These are phyloP conservation scores for Kwoniella sp. DNA, from an alignment of 768 basidiomycete genomes.

Conservation along the genomic window DNA sequence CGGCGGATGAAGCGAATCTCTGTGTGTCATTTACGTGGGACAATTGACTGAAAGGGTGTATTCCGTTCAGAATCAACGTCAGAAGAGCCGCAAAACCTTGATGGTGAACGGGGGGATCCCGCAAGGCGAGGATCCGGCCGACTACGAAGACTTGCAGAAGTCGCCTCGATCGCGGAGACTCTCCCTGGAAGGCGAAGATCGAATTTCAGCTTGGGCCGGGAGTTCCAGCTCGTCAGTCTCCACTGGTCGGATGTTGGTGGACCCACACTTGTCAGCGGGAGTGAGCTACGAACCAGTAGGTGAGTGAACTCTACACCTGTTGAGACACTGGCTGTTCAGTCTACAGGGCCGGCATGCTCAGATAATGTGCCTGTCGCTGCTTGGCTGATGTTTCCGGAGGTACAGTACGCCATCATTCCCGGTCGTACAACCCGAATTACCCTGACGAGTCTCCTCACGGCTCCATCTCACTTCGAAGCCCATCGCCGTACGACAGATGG, in stretches of 20 bases:
- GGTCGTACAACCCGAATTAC: neutral
- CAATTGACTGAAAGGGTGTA: neutral
- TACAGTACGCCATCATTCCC: slow-evolving; percentile 7
- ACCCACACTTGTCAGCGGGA: slow-evolving; percentile 3
- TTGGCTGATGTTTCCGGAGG: neutral
- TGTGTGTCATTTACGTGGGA: neutral
- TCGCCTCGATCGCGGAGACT: slow-evolving; percentile 21
- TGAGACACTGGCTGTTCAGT: no score
- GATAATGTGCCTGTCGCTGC: neutral
- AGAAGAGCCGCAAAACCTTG: slow-evolving; percentile 22
- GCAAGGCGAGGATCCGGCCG: slow-evolving; percentile 25
- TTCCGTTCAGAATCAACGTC: slow-evolving; percentile 27
- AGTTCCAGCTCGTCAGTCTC: slow-evolving; percentile 6
- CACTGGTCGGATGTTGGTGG: slow-evolving; percentile 5
- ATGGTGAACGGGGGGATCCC: slow-evolving; percentile 25
- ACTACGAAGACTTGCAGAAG: slow-evolving; percentile 28
- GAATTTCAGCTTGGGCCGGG: slow-evolving; percentile 21
- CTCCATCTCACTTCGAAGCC: neutral
- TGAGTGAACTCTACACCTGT: neutral
- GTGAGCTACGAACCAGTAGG: slow-evolving; percentile 9
- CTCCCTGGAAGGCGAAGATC: slow-evolving; percentile 19
- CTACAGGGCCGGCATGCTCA: neutral
- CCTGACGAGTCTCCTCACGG: neutral
- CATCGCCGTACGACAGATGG: slow-evolving; percentile 6
- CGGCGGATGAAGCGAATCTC: neutral